A percentile compares a stretch with the other conserved stretches of the same genome.
These are phyloP conservation scores for Wallacemonas sp. DNA, from an alignment of 208 protist species.

Conservation along the genomic window DNA sequence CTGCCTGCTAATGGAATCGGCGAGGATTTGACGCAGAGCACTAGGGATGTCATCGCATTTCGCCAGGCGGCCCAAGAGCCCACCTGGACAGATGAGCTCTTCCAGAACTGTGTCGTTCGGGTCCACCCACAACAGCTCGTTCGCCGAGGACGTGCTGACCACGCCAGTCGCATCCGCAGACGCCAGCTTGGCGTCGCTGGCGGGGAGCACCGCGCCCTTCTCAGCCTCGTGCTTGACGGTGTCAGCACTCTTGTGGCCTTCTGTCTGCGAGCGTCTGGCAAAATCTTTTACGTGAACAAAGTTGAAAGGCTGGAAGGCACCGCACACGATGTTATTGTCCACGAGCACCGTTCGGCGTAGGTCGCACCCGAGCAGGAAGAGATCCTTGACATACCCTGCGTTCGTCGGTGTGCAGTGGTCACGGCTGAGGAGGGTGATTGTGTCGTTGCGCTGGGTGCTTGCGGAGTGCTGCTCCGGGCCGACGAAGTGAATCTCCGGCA, in stretches of 20 bases:
- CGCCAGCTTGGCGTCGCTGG: background rate
- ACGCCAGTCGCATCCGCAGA: too few relatives aligned
- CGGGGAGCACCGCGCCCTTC: background rate
- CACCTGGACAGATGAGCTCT: slow-evolving; percentile 7
- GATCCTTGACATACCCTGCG: slow-evolving; percentile 60
- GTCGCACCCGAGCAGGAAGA: slow-evolving; percentile 54
- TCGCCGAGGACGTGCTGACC: background rate
- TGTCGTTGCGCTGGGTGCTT: slow-evolving; percentile 7
- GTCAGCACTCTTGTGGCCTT: slow-evolving; percentile 8
- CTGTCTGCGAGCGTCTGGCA: slow-evolving; percentile 9
- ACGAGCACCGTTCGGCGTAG: slow-evolving; percentile 42
- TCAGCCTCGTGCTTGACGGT: background rate
- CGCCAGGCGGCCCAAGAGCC: background rate
- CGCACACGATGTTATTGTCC: slow-evolving; percentile 55
- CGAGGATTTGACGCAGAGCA: background rate
- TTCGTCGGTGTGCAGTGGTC: slow-evolving; percentile 60
- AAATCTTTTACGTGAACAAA: slow-evolving; percentile 42
- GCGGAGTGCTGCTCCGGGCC: slow-evolving; percentile 11
- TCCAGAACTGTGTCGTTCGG: slow-evolving; percentile 23
- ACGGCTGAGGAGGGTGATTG: slow-evolving; percentile 40
- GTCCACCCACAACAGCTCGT: slow-evolving; percentile 15
- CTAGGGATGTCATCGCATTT: slow-evolving; percentile 16
- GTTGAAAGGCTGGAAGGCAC: slow-evolving; percentile 68
- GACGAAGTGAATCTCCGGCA: slow-evolving; percentile 20
- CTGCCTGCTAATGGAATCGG: background rate